Evolutionary conservation across 2,329 filamentous ascomycete species (phyloP), one percentile per base, ranked within the genome.

Genomic region (Colletotrichum graminicola): DNA sequence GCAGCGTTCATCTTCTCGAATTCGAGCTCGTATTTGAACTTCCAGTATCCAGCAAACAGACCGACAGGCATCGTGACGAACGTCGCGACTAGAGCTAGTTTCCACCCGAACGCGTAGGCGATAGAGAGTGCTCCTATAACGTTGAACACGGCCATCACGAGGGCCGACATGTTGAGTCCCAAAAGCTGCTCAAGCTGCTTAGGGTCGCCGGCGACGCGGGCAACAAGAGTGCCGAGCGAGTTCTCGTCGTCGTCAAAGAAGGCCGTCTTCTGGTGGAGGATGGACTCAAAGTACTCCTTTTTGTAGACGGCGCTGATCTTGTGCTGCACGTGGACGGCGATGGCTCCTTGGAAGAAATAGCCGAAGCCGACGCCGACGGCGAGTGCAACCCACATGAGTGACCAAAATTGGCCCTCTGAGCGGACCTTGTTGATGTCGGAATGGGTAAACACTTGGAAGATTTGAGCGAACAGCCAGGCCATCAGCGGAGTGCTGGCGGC

Each of bases 61-160:
- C 85, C 82, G 36, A 89, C 76, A 0, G 88, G 88, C 64, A 88
- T 79, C 8, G 87, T 86, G 10, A 92, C 88, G 74, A 89, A 92
- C 8, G 90, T 82, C 0, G 88, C 86, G 0, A 95, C 89, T 0
- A 94, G 81, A 0, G 91, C 89, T 11, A 95, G 84, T 77, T 94
- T 95, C 93, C 93, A 95, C 1, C 91, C 91, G 77, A 91, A 94
- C 5, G 86, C 83, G 75, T 93, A 94, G 1, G 91, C 86, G 61
- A 95, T 91, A 55, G 87, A 83, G 21, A 93, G 80, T 10, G 88
- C 89, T 0, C 92, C 92, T 10, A 89, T 75, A 2, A 94, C 80
- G 61, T 88, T 91, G 77, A 93, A 91, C 23, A 92, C 77, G 12
- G 91, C 89, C 26, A 91, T 88, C 71, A 85, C 84, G 2, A 89